A percentile compares a stretch with the other conserved stretches of the same genome.
Evolutionary conservation across 2,329 filamentous ascomycete species (phyloP).

Genomic region (Colletotrichum viniferum): DNA sequence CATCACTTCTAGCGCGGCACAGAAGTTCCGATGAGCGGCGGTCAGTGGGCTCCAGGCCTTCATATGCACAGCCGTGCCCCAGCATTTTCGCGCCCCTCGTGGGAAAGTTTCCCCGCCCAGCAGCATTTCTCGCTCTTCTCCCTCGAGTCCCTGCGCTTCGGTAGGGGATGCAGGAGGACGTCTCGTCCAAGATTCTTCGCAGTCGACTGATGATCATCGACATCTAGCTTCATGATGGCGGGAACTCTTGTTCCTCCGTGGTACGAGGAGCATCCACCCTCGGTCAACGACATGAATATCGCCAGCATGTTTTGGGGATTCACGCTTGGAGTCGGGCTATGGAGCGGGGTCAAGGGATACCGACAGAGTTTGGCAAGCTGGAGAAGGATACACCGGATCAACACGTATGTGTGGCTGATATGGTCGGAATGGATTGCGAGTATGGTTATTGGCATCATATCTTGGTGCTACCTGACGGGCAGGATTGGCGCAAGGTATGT

Average conservation of each 20-base stretch:
- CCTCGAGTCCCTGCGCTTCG: background rate
- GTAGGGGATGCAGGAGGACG: background rate
- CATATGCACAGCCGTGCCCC: background rate
- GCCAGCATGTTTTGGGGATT: constrained; percentile 42
- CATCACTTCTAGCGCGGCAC: background rate
- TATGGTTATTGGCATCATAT: constrained; percentile 35
- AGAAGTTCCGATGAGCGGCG: constrained; percentile 7
- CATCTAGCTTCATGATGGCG: background rate
- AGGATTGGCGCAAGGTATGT: constrained; percentile 34
- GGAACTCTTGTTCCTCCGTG: constrained; percentile 16
- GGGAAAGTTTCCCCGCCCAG: background rate
- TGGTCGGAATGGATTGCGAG: constrained; percentile 43
- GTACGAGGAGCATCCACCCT: constrained; percentile 10
- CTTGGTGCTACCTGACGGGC: constrained; percentile 38
- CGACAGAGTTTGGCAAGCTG: constrained; percentile 37
- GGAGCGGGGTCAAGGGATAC: constrained; percentile 35
- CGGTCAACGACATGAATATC: constrained; percentile 33
- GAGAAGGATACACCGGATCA: constrained; percentile 34
- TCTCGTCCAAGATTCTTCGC: background rate
- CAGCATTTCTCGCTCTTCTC: background rate
- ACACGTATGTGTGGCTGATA: constrained; percentile 42
- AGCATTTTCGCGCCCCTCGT: background rate
- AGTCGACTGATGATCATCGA: background rate
- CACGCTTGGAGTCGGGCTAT: constrained; percentile 38
- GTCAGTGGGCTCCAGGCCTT: background rate